These are phyloP conservation scores for Penicillium diatomitis DNA, from an alignment of 495 filamentous ascomycete genomes.

Conservation along the genomic window DNA sequence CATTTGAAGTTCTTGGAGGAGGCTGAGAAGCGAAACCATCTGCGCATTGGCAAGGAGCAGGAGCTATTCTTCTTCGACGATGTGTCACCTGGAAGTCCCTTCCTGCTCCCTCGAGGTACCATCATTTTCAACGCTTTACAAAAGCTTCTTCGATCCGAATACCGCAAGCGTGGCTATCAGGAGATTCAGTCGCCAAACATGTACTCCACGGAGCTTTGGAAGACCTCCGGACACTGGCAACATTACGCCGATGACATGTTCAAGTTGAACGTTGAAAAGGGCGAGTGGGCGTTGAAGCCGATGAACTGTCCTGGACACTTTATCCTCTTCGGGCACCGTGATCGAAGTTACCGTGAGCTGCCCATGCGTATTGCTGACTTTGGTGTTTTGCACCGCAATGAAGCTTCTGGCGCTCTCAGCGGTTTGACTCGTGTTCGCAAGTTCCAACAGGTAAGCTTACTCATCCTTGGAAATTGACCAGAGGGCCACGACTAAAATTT, in stretches of 20 bases:
- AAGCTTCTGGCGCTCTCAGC: conserved; percentile 82
- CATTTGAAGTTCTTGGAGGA: conserved; percentile 92
- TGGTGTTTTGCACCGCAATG: conserved; percentile 88
- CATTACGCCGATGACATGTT: conserved; percentile 99
- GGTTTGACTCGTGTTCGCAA: conserved; percentile 85
- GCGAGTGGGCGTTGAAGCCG: conserved; percentile 72
- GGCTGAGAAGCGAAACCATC: conserved; percentile 89
- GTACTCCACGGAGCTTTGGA: conserved; percentile 86
- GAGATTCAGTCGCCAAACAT: conserved; percentile 96
- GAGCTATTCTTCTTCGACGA: conserved; percentile 97
- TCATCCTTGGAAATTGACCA: neutral
- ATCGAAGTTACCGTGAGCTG: conserved; percentile 77
- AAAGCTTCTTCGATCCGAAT: conserved; percentile 70
- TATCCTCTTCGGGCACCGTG: conserved; percentile 66
- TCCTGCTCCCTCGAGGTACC: conserved; percentile 88
- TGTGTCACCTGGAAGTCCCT: conserved; percentile 79
- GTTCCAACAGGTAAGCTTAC: conserved; percentile 60
- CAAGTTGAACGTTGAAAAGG: conserved; percentile 81
- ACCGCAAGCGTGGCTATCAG: conserved; percentile 88
- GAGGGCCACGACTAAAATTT: neutral
- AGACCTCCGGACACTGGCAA: conserved; percentile 87
- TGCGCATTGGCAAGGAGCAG: conserved; percentile 84
- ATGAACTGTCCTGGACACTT: conserved; percentile 97
- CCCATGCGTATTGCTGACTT: conserved; percentile 91
- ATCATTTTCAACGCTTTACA: conserved; percentile 85